Evolutionary conservation across 1,139 yeast genomes (phyloP).

Genomic region (Blastobotrys serpentis): DNA sequence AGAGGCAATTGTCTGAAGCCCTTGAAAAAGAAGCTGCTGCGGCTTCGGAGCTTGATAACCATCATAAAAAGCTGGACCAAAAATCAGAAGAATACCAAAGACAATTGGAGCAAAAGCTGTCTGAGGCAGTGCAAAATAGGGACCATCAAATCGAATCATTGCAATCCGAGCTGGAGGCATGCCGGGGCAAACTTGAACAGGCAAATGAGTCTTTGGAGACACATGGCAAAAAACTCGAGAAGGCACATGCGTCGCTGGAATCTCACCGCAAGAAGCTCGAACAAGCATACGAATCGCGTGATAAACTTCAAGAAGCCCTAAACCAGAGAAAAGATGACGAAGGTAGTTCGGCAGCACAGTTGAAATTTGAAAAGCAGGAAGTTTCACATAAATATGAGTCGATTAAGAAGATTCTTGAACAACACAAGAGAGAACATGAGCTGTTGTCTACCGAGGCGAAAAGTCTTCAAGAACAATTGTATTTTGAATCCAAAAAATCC

Average conservation of each 20-base stretch:
- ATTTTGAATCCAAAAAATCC: slow-evolving; percentile 16
- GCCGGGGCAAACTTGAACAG: background rate
- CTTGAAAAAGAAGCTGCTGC: slow-evolving; percentile 3
- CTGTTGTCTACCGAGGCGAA: slow-evolving; percentile 12
- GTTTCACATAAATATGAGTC: slow-evolving; percentile 3
- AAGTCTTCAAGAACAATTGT: slow-evolving; percentile 16
- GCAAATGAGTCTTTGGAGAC: background rate
- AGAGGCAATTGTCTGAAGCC: background rate
- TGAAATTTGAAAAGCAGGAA: slow-evolving; percentile 10
- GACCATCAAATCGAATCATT: background rate
- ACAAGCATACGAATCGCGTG: background rate
- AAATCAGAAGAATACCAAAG: background rate
- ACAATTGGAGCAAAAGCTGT: background rate
- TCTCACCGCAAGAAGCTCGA: background rate
- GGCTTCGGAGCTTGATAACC: background rate
- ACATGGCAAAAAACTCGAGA: slow-evolving; percentile 2
- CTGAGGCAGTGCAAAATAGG: background rate
- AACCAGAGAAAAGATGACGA: background rate
- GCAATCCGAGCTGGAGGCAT: background rate
- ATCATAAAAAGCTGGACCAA: background rate
- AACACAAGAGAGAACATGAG: slow-evolving; percentile 11
- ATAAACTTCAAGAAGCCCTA: background rate
- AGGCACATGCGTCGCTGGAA: background rate
- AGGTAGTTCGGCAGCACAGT: background rate
- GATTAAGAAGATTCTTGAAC: slow-evolving; percentile 3